Evolutionary conservation across 2,329 filamentous ascomycete species (phyloP).

Genomic region (Metarhizium sp.): DNA sequence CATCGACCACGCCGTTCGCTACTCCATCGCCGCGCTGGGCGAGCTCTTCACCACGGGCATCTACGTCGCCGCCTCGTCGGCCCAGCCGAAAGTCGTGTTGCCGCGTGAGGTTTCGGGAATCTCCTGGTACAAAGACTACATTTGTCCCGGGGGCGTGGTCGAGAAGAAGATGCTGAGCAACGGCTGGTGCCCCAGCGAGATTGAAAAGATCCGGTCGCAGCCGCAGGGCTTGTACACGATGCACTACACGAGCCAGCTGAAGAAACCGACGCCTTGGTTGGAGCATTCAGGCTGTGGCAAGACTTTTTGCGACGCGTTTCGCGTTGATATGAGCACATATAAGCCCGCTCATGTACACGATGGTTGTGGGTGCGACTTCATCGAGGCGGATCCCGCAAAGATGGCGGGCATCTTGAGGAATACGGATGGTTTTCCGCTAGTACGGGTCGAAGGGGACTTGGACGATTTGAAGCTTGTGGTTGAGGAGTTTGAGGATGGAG

Average conservation of each 20-base stretch:
- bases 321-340: constrained; percentile 20
- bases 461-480: constrained; percentile 11
- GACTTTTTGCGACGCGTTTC: constrained; percentile 17
- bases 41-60: constrained; percentile 15
- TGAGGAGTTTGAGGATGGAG: constrained; percentile 13
- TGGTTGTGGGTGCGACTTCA: constrained; percentile 13
- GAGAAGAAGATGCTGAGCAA: constrained; percentile 16
- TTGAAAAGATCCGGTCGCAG: constrained; percentile 16
- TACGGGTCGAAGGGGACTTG: constrained; percentile 5
- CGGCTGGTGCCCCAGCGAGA: constrained; percentile 24
- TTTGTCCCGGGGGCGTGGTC: constrained; percentile 9
- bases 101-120: constrained; percentile 5
- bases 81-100: constrained; percentile 6
- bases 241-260: constrained; percentile 14
- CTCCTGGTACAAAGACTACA: constrained; percentile 12
- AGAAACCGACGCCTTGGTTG: constrained; percentile 1
- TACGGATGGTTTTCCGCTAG: constrained; percentile 11
- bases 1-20: constrained; percentile 15
- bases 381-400: constrained; percentile 11
- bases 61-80: background rate
- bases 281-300: constrained; percentile 18
- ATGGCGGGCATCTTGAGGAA: constrained; percentile 10
- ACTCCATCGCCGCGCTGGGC: constrained; percentile 17
- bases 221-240: constrained; percentile 15
- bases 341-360: constrained; percentile 12